Evolutionary conservation across 306 rosid species (phyloP), one percentile per base, ranked within the genome.

Genomic region (Acacia confusa): DNA sequence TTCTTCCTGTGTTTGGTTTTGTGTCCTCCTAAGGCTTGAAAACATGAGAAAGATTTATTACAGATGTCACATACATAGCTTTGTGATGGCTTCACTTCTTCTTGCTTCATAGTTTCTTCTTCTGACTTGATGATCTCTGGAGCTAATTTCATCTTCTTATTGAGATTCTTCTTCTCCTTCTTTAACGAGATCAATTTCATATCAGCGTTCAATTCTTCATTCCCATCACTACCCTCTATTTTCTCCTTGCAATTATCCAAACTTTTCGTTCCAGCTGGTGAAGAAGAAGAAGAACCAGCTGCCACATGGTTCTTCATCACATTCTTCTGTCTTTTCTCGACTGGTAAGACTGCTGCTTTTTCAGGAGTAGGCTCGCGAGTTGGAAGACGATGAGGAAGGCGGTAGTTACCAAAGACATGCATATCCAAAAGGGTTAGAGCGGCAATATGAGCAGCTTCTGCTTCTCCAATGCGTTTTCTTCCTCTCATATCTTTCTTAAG

Each of bases 21-120:
- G 24, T 87, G 90, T 36, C 88, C 88, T 6, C 88, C 88, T 65
- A 87, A 70, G 2, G 78, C 90, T 66, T 82, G 88, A 57, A 72
- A 84, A 28, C 83, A 79, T 1, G 58, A 0, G 34, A 84, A 84
- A 17, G 84, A 38, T 72, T 67, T 82, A 2, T 40, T 52, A 47
- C 90, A 87, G 16, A 17, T 68, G 9, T n/a, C 36, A 27, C 87
- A 87, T 30, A 70, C 65, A 43, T 72, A 72, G 5, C 64, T 4
- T 28, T 15, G 69, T 63, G 36, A 14, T 7, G 61, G 11, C 11
- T 19, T 20, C 3, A 52, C 19, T 45, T 2, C 36, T 27, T 25
- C 36, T 27, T 67, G 28, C 41, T 15, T 72, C 28, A 77, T 20
- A 13, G 20, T 52, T 48, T 24, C 48, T 22, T 6, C 74, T 41